Percentiles rank a stretch among this genome's conserved stretches.
These are phyloP conservation scores for Tolypocladium tropicale DNA, from an alignment of 2,329 filamentous ascomycete species.

Conservation along the genomic window DNA sequence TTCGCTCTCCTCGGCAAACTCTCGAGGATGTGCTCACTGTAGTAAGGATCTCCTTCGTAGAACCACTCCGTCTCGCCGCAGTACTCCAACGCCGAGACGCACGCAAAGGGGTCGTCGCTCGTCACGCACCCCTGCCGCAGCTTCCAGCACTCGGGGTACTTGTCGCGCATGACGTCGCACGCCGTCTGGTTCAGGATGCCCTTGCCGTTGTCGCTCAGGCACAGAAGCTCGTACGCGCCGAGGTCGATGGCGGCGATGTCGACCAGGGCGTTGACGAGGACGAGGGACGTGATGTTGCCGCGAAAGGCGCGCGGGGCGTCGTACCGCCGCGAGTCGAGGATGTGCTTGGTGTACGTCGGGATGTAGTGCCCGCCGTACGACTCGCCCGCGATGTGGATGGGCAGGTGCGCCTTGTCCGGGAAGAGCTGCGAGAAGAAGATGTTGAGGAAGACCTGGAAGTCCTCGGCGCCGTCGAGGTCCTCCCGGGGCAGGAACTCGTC, in stretches of 20 bases:
- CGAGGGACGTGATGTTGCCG: conserved; percentile 4
- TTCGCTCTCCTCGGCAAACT: not conserved
- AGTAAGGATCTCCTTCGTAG: not conserved
- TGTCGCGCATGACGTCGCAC: not conserved
- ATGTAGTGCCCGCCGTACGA: conserved; percentile 1
- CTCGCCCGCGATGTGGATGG: conserved; percentile 36
- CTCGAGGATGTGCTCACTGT: not conserved
- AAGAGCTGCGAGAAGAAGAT: conserved; percentile 31
- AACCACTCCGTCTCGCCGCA: not conserved
- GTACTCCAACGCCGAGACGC: not conserved
- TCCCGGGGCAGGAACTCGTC: conserved; percentile 8
- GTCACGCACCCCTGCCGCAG: conserved; percentile 1
- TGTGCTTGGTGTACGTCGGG: conserved; percentile 4
- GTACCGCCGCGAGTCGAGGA: conserved; percentile 3
- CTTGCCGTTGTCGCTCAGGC: not conserved
- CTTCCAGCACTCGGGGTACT: not conserved
- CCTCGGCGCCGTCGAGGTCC: conserved; percentile 27
- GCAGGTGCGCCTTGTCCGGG: conserved; percentile 21
- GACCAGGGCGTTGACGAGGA: conserved; percentile 5
- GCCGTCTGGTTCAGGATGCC: conserved; percentile 1
- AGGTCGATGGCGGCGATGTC: conserved; percentile 3
- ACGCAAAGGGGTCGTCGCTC: not conserved
- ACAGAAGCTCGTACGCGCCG: conserved; percentile 3
- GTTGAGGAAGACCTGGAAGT: conserved; percentile 37
- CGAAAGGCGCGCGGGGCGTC: conserved; percentile 3